Evolutionary conservation across 805 yeast genomes (phyloP).

Genomic region (Nakazawaea wyomingensis): DNA sequence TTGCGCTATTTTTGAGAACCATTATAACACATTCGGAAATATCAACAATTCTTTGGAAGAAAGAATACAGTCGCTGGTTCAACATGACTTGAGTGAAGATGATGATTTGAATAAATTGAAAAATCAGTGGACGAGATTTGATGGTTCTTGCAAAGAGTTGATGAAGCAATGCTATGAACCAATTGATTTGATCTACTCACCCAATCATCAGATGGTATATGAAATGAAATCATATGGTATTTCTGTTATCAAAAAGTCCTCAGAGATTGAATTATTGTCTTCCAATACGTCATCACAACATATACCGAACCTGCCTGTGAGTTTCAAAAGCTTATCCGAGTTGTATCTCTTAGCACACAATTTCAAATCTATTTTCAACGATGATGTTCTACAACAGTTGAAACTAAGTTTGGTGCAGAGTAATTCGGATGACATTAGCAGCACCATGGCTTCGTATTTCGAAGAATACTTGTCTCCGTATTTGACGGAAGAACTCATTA

Average conservation of each 20-base stretch:
- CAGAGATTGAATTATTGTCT: constrained; percentile 29
- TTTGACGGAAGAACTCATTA: constrained; percentile 33
- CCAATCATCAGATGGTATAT: constrained; percentile 24
- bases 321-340: constrained; percentile 9
- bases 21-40: constrained; percentile 24
- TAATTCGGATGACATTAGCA: constrained; percentile 25
- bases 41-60: neutral
- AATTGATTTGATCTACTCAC: constrained; percentile 41
- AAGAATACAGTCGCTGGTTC: constrained; percentile 11
- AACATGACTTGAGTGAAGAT: constrained; percentile 19
- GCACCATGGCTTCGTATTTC: constrained; percentile 35
- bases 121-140: constrained; percentile 64
- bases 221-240: constrained; percentile 31
- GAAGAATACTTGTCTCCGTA: constrained; percentile 33
- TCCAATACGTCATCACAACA: constrained; percentile 3
- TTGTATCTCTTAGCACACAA: constrained; percentile 25
- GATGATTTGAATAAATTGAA: constrained; percentile 32
- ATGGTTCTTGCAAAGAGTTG: constrained; percentile 67
- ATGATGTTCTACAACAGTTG: constrained; percentile 24
- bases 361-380: constrained; percentile 35
- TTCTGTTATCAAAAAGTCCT: constrained; percentile 29
- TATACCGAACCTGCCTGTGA: neutral
- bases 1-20: constrained; percentile 42
- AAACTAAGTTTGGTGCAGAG: constrained; percentile 16
- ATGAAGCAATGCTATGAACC: constrained; percentile 57